Evolutionary conservation across 306 rosid species (phyloP).

Genomic region (Prunus mume): DNA sequence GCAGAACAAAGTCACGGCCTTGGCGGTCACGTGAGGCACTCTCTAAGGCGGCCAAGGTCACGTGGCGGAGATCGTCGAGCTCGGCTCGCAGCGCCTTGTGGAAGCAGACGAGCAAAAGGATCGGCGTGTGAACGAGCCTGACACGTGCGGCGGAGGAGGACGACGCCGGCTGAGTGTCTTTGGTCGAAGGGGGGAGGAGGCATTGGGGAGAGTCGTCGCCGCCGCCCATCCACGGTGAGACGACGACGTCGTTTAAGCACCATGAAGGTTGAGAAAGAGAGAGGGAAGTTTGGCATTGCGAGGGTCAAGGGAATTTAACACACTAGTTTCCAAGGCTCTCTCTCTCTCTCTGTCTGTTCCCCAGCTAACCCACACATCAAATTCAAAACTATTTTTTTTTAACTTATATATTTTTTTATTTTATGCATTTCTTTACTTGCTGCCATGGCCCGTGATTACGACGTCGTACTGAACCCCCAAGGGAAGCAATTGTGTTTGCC

Average conservation of each 20-base stretch:
- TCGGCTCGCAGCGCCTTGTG: conserved; percentile 74
- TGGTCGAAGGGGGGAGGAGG: conserved; percentile 7
- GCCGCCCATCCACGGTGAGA: conserved; percentile 59
- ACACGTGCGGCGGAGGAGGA: conserved; percentile 5
- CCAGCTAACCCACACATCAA: not conserved
- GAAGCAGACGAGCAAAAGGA: conserved; percentile 63
- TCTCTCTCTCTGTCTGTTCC: not conserved
- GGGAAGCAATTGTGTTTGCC: too few species aligned
- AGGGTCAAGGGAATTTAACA: conserved; percentile 15
- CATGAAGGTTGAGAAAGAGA: conserved; percentile 50
- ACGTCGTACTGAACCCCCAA: conserved; percentile 13
- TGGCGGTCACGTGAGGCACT: conserved; percentile 2
- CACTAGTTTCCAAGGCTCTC: conserved; percentile 3
- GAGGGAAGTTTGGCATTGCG: conserved; percentile 26
- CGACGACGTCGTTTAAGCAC: conserved; percentile 26
- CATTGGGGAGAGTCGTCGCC: conserved; percentile 26
- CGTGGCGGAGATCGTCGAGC: conserved; percentile 45
- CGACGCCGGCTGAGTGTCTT: not conserved
- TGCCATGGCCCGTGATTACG: conserved; percentile 3
- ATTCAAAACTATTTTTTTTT: not conserved
- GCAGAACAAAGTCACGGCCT: conserved; percentile 29
- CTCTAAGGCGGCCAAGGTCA: conserved; percentile 44
- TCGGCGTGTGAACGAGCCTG: conserved; percentile 49
- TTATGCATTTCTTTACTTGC: not conserved
- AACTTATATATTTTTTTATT: not conserved